phyloP scores from a whole-genome alignment of 371 early-diverging fungal genomes.

The Choanephora cucurbitarum region DNA sequence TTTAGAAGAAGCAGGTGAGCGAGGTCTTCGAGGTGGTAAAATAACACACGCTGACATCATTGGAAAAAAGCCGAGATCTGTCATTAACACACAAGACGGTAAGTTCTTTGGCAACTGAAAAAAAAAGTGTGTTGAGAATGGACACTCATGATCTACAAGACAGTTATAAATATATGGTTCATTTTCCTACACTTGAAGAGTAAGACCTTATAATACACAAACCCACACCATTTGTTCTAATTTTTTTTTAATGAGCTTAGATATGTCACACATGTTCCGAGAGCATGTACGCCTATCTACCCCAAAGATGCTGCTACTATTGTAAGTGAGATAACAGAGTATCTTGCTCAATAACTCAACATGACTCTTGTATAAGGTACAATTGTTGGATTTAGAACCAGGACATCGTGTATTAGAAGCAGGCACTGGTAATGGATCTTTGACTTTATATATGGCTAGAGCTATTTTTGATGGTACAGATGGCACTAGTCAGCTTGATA shows the following conservation, averaged over 20 bases:
- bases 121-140: too few relatives aligned
- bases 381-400: conserved; percentile 64
- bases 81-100: conserved; percentile 49
- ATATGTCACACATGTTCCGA: conserved; percentile 58
- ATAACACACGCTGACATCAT: conserved; percentile 56
- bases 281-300: conserved; percentile 74
- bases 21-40: conserved; percentile 43
- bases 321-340: too few relatives aligned
- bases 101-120: too few relatives aligned
- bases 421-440: conserved; percentile 76
- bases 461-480: conserved; percentile 47
- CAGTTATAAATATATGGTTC: conserved; percentile 52
- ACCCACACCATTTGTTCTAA: too few relatives aligned
- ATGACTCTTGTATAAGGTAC: conserved; percentile 29
- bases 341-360: too few relatives aligned
- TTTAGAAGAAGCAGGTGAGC: conserved; percentile 28
- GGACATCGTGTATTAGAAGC: conserved; percentile 71
- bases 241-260: too few relatives aligned
- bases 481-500: conserved; percentile 52
- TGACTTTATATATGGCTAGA: conserved; percentile 69
- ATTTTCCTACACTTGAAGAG: conserved; percentile 74
- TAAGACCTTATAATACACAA: conserved; percentile 38
- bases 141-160: conserved; percentile 14
- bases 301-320: conserved; percentile 76
- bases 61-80: conserved; percentile 49